Evolutionary conservation across 1,139 yeast species (phyloP), one percentile per base, ranked within the genome.

Genomic region (Protomyces lactucae-debilis): DNA sequence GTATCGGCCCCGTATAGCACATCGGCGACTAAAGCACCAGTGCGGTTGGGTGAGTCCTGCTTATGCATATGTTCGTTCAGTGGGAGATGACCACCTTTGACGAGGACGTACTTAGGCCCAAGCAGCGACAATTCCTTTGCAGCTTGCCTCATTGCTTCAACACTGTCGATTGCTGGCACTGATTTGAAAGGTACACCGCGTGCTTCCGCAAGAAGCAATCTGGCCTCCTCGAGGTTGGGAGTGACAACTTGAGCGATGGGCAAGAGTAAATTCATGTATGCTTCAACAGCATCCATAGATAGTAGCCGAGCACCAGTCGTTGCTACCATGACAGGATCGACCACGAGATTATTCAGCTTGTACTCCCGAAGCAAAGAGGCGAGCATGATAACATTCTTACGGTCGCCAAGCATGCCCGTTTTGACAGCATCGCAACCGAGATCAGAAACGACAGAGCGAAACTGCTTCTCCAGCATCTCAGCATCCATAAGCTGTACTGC

Each of bases 31-130:
- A 72, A 68, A 4, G 64, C 57, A 3, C 56, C 60, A 6, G 64
- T 35, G 23, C 53, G 51, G 23, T 65, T 60, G 1, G 55, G 66
- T 1, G 63, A 66, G 12, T 65, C 57, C 16, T 70, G 71, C 8
- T 65, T 70, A 23, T 39, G 55, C 39, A 68, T 56, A 21, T 69
- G 72, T 25, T 57, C 70, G 61, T 70, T 67, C 6, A 72, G 69
- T 21, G 86, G 84, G 3, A 89, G 85, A 73, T 89, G 96, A 0
- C 97, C 97, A 23, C 96, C 97, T 75, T 90, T 91, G 18, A 91
- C 79, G 55, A 90, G 76, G 8, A 91, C 80, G 68, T 83, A 84
- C 18, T 76, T 68, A 68, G 86, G 81, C 3, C 80, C 78, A 1
- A 85, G 75, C 3, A 67, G 68, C 61, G 80, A 80, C 25, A 87